These are phyloP conservation scores for Nidula niveotomentosa DNA, from an alignment of 1,284 basidiomycete genomes.

Conservation along the genomic window DNA sequence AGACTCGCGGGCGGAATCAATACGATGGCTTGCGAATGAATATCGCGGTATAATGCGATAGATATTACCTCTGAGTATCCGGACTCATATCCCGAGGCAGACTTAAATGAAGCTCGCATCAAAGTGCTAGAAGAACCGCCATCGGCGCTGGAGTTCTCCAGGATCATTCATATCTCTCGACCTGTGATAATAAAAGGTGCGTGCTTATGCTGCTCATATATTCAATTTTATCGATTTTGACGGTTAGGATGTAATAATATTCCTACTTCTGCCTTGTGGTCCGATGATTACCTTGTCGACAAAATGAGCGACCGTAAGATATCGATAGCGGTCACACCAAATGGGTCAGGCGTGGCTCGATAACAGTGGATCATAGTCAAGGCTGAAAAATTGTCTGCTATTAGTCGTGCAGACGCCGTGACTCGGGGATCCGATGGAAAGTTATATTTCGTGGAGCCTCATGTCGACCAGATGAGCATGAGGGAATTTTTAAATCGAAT, in stretches of 20 bases:
- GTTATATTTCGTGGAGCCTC: conserved; percentile 80
- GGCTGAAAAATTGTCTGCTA: background rate
- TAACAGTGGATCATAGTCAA: background rate
- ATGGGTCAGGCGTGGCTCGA: conserved; percentile 56
- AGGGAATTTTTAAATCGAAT: conserved; percentile 42
- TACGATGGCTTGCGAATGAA: conserved; percentile 45
- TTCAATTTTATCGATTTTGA: conserved; percentile 2
- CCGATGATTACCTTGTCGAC: conserved; percentile 58
- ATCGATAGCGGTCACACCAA: conserved; percentile 81
- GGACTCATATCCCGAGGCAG: conserved; percentile 27
- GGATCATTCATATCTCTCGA: conserved; percentile 71
- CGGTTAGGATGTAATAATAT: conserved; percentile 31
- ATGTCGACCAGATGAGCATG: conserved; percentile 68
- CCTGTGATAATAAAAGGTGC: conserved; percentile 78
- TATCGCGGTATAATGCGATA: conserved; percentile 44
- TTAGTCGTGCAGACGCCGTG: conserved; percentile 80
- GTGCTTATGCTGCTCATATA: background rate
- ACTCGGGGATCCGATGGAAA: conserved; percentile 51
- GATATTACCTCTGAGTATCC: no score
- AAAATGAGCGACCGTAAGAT: conserved; percentile 55
- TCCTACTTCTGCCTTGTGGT: conserved; percentile 50
- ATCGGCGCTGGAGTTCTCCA: conserved; percentile 70
- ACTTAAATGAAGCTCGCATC: conserved; percentile 63
- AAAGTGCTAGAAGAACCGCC: conserved; percentile 60
- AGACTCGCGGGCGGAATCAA: conserved; percentile 2